Conservation (phyloP, 371 early-diverging fungal species). For the Amoeboradix gromovi region DNA sequence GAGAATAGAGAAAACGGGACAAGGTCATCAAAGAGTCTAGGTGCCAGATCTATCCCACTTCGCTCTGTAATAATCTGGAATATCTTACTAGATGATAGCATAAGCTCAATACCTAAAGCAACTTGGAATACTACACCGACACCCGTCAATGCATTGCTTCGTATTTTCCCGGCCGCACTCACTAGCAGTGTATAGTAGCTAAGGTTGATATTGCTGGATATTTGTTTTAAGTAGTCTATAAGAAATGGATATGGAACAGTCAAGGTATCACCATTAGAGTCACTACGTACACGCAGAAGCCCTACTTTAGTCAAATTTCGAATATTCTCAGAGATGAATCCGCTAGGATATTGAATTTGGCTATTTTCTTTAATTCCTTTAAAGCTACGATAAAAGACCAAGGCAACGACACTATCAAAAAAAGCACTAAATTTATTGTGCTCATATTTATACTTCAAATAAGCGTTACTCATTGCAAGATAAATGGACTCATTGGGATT, state of each 20-base stretch:
- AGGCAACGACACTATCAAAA: not conserved
- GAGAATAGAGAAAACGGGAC: not conserved
- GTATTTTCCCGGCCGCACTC: not conserved
- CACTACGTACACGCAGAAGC: not conserved
- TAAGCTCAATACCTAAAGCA: not conserved
- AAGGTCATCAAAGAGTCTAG: not conserved
- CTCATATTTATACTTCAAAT: not conserved
- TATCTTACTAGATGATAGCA: not conserved
- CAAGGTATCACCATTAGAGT: not conserved
- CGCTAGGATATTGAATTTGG: not conserved
- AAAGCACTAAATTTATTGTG: not conserved
- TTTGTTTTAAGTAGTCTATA: not conserved
- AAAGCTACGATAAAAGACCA: not conserved
- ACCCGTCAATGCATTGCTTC: not conserved
- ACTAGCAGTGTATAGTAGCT: not conserved
- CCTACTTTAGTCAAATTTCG: not conserved
- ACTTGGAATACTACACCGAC: not conserved
- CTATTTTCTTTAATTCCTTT: not conserved
- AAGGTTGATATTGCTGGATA: not conserved
- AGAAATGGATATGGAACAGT: not conserved
- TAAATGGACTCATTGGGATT: not conserved
- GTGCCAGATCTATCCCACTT: not conserved
- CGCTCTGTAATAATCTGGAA: not conserved
- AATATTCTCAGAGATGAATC: not conserved
- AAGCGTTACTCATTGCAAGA: not conserved